Evolutionary conservation across 106 monocot genomes (phyloP).

Genomic region (Apostasia shenzhenica): DNA sequence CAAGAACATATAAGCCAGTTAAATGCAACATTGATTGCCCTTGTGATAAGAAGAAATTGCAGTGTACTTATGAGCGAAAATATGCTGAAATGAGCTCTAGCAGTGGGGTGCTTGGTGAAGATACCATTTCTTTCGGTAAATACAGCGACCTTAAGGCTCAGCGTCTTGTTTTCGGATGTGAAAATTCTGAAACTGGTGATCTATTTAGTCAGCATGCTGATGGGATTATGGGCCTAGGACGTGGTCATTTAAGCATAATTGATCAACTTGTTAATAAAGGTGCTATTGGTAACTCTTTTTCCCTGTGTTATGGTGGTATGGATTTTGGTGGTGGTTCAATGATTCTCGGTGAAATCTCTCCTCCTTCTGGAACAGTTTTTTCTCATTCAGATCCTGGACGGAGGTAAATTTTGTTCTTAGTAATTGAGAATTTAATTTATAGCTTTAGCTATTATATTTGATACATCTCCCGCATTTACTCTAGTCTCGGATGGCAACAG

Average conservation of each 20-base stretch:
- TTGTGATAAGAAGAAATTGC: slow-evolving; percentile 61
- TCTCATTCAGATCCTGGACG: slow-evolving; percentile 66
- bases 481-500: slow-evolving; percentile 85
- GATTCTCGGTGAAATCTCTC: slow-evolving; percentile 80
- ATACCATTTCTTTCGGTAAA: slow-evolving; percentile 75
- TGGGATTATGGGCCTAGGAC: slow-evolving; percentile 93
- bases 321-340: slow-evolving; percentile 93
- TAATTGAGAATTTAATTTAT: slow-evolving; percentile 11
- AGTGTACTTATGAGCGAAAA: slow-evolving; percentile 78
- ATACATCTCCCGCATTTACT: slow-evolving; percentile 62
- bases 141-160: slow-evolving; percentile 66
- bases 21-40: slow-evolving; percentile 59
- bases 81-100: slow-evolving; percentile 98
- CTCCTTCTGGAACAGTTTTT: slow-evolving; percentile 67
- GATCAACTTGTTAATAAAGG: slow-evolving; percentile 92
- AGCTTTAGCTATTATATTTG: slow-evolving; percentile 27
- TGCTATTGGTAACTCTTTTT: slow-evolving; percentile 82
- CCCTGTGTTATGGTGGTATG: slow-evolving; percentile 96
- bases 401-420: slow-evolving; percentile 43
- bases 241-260: slow-evolving; percentile 84
- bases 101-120: slow-evolving; percentile 87
- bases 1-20: slow-evolving; percentile 70
- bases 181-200: slow-evolving; percentile 89
- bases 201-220: slow-evolving; percentile 89
- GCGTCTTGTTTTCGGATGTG: slow-evolving; percentile 82